A percentile compares a stretch with the other conserved stretches of the same genome.
Conservation (phyloP, 2,329 filamentous ascomycete species). For the Furcasterigmium sp. region DNA sequence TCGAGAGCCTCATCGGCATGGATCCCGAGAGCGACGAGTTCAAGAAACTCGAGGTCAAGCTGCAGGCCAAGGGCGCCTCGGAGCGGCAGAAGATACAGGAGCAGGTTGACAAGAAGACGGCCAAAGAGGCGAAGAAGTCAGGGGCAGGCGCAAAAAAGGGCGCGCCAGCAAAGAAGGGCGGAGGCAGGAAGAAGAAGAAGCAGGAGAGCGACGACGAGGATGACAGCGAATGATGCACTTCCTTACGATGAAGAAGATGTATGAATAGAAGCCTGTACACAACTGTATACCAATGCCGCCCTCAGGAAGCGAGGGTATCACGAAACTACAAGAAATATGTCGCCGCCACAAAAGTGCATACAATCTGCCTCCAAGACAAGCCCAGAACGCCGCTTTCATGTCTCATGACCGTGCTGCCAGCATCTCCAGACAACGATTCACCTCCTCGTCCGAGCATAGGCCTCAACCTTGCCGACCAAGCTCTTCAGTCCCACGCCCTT, state of each 20-base stretch:
- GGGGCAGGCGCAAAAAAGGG: constrained; percentile 21
- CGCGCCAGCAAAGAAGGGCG: constrained; percentile 5
- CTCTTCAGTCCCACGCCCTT: constrained; percentile 70
- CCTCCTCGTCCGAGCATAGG: constrained; percentile 30
- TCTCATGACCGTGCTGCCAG: neutral
- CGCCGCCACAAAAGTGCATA: too few relatives aligned
- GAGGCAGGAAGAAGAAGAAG: constrained; percentile 26
- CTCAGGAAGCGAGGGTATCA: too few relatives aligned
- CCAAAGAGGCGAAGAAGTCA: constrained; percentile 46
- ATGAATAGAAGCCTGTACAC: neutral
- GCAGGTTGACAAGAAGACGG: constrained; percentile 71
- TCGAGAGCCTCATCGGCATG: constrained; percentile 84
- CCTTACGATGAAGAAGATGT: neutral
- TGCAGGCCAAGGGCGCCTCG: constrained; percentile 62
- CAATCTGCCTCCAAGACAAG: too few relatives aligned
- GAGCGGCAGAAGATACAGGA: constrained; percentile 73
- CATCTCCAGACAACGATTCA: constrained; percentile 7
- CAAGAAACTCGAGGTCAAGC: constrained; percentile 51
- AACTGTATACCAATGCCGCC: neutral
- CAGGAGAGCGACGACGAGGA: constrained; percentile 24
- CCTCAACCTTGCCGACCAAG: constrained; percentile 60
- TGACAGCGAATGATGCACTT: neutral
- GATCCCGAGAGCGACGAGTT: constrained; percentile 74
- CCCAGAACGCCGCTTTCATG: neutral
- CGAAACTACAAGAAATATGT: too few relatives aligned